These are phyloP conservation scores for Mycena indigotica DNA, from an alignment of 768 basidiomycete species.

Conservation along the genomic window DNA sequence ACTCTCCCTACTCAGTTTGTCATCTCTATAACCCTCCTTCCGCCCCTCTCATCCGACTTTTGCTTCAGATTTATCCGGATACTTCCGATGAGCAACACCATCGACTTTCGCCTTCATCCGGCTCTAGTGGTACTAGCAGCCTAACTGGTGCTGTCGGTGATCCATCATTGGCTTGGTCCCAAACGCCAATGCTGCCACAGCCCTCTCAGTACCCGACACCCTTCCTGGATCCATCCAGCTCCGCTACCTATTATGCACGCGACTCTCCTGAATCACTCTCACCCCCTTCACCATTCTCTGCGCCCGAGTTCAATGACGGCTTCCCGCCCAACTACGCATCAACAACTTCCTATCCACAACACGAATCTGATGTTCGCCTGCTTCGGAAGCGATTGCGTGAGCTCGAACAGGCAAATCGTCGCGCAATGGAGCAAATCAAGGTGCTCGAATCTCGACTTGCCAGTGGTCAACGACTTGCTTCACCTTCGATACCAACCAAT, in stretches of 20 bases:
- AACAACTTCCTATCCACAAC: conserved; percentile 27
- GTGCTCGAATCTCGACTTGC: conserved; percentile 49
- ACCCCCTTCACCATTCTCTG: conserved; percentile 36
- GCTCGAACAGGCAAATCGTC: conserved; percentile 61
- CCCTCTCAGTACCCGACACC: conserved; percentile 29
- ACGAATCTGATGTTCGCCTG: conserved; percentile 53
- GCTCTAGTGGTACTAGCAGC: conserved; percentile 49
- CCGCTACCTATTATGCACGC: conserved; percentile 31
- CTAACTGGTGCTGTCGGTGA: conserved; percentile 70
- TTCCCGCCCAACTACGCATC: conserved; percentile 18
- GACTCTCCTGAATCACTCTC: conserved; percentile 44
- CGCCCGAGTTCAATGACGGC: conserved; percentile 28
- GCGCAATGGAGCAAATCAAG: conserved; percentile 47
- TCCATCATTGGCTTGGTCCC: conserved; percentile 31
- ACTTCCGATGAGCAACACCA: conserved; percentile 28
- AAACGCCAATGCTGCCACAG: conserved; percentile 1
- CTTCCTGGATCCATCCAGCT: conserved; percentile 24
- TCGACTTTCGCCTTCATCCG: conserved; percentile 38
- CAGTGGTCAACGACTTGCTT: conserved; percentile 29
- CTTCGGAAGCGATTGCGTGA: conserved; percentile 63
- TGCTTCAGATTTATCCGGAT: conserved; percentile 34
- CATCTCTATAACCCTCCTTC: conserved; percentile 13
- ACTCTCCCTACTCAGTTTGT: conserved; percentile 34
- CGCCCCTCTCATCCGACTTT: conserved; percentile 13
- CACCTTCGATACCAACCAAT: conserved; percentile 34